Percentiles rank a stretch among this genome's conserved stretches.
phyloP scores from a whole-genome alignment of 2,329 filamentous ascomycete genomes.

The Hymenoscyphus fraxineus region DNA sequence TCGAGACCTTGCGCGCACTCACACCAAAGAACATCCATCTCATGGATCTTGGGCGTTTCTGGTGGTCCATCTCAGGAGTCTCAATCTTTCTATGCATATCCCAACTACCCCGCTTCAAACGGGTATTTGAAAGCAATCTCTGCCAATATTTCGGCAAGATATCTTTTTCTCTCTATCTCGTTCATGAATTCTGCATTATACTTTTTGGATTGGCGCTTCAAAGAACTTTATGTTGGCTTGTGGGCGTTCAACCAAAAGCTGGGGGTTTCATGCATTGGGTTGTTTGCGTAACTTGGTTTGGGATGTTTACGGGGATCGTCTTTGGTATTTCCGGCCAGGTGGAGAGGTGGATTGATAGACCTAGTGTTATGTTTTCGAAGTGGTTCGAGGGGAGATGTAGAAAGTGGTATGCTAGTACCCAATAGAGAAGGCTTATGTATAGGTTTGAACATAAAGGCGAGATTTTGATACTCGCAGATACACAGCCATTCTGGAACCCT shows the following conservation, averaged over 20 bases:
- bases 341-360: conserved; percentile 46
- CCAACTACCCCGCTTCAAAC: conserved; percentile 37
- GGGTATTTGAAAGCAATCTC: conserved; percentile 44
- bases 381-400: conserved; percentile 46
- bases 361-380: conserved; percentile 56
- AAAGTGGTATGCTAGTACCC: neutral
- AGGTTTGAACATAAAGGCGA: too few species aligned
- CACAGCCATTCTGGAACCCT: too few species aligned
- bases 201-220: conserved; percentile 30
- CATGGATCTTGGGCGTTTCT: conserved; percentile 25
- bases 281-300: conserved; percentile 20
- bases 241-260: conserved; percentile 10
- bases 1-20: conserved; percentile 18
- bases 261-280: conserved; percentile 19
- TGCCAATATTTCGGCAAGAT: conserved; percentile 54
- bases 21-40: conserved; percentile 21
- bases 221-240: conserved; percentile 11
- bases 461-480: too few species aligned
- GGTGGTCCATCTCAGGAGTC: conserved; percentile 27
- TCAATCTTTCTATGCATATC: conserved; percentile 26
- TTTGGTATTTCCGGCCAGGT: conserved; percentile 46
- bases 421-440: neutral
- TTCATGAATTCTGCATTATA: conserved; percentile 39
- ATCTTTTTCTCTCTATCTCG: conserved; percentile 51
- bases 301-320: conserved; percentile 36